Percentiles rank a stretch among this genome's conserved stretches.
Evolutionary conservation across 495 filamentous ascomycete species (phyloP).

Genomic region (Xanthoparmelia taractica): DNA sequence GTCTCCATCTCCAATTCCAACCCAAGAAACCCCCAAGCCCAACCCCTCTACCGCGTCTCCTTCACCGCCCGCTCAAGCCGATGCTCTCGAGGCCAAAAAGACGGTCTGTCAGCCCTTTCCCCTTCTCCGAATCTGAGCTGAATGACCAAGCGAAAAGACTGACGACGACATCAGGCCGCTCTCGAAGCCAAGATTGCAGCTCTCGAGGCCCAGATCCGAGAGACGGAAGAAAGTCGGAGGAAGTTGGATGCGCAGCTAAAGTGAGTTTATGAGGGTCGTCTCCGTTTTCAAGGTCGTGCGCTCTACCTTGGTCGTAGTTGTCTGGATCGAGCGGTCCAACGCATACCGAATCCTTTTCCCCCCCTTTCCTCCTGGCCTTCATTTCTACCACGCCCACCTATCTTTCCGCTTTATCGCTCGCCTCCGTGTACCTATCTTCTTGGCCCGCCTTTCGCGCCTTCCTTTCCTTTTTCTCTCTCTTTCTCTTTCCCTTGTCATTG

Average conservation of each 20-base stretch:
- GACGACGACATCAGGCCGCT: conserved; percentile 18
- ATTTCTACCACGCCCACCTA: not conserved
- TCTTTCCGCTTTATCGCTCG: not conserved
- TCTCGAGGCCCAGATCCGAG: conserved; percentile 32
- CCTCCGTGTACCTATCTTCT: too few species aligned
- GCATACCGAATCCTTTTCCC: not conserved
- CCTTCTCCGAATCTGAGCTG: not conserved
- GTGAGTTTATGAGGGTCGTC: conserved; percentile 27
- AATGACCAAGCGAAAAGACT: not conserved
- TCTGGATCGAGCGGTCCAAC: not conserved
- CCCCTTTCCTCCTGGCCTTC: not conserved
- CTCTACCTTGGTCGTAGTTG: not conserved
- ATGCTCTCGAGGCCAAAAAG: conserved; percentile 20
- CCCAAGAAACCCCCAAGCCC: not conserved
- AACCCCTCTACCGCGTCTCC: not conserved
- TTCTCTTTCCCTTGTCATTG: too few species aligned
- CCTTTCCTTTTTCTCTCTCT: not conserved
- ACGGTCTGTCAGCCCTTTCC: conserved; percentile 5
- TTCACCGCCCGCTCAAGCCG: not conserved
- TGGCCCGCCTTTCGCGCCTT: not conserved
- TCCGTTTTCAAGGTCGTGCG: not conserved
- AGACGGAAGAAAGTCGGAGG: conserved; percentile 31
- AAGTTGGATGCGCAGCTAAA: conserved; percentile 32
- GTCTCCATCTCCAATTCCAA: conserved; percentile 3
- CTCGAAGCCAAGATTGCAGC: conserved; percentile 33